Percentiles rank a stretch among this genome's conserved stretches.
These are phyloP conservation scores for Cyberlindnera xishuangbannaensis DNA, from an alignment of 805 yeast genomes.

Conservation along the genomic window DNA sequence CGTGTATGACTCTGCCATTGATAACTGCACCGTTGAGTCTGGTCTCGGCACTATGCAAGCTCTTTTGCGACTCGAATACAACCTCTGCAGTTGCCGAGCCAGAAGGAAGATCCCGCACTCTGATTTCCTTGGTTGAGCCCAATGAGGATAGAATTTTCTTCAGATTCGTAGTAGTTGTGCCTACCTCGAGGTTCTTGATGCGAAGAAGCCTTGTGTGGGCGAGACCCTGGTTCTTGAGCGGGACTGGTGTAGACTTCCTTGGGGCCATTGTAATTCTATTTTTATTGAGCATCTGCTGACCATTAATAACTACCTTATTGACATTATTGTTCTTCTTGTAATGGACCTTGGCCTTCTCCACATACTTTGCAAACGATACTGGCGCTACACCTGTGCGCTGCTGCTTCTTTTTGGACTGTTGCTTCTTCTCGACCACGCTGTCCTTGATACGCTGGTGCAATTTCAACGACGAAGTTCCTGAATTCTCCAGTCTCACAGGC, in stretches of 20 bases:
- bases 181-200: conserved; percentile 27
- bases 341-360: neutral
- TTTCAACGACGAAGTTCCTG: neutral
- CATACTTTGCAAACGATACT: conserved; percentile 10
- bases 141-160: conserved; percentile 22
- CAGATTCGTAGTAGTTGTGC: conserved; percentile 28
- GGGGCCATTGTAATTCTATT: no score
- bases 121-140: conserved; percentile 15
- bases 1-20: conserved; percentile 38
- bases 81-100: conserved; percentile 37
- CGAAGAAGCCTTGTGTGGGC: conserved; percentile 4
- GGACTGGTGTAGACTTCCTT: no score
- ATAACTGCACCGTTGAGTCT: conserved; percentile 40
- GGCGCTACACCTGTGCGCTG: conserved; percentile 2
- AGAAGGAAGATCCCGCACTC: conserved; percentile 31
- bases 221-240: neutral
- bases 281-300: no score
- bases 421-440: neutral
- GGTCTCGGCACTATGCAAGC: conserved; percentile 27
- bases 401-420: neutral
- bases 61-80: conserved; percentile 25
- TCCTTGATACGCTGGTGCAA: neutral
- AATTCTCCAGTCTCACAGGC: conserved; percentile 4
- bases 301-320: no score
- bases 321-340: no score